These are phyloP conservation scores for Solanum etuberosum DNA, from an alignment of 257 asterid genomes.

Conservation along the genomic window DNA sequence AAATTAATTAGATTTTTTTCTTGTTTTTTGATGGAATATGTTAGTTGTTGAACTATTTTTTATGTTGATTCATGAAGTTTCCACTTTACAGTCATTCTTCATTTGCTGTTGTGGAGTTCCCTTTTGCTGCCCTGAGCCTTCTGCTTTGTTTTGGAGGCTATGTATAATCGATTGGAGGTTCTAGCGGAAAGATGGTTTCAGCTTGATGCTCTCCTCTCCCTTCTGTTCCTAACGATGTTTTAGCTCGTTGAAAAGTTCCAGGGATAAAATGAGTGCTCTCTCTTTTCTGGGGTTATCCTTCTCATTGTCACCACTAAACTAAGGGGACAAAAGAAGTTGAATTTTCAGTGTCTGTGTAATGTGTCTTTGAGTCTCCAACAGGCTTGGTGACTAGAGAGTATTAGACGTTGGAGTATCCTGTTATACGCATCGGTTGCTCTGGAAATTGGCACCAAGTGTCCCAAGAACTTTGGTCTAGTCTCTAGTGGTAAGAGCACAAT, in stretches of 20 bases:
- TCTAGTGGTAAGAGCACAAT: background rate
- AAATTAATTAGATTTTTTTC: background rate
- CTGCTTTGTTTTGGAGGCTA: background rate
- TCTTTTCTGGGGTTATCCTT: background rate
- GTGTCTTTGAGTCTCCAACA: background rate
- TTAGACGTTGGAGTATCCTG: background rate
- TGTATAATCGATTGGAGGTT: background rate
- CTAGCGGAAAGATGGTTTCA: background rate
- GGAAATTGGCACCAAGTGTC: background rate
- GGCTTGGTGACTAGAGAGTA: background rate
- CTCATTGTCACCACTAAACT: background rate
- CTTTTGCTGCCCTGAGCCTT: background rate
- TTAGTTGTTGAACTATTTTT: background rate
- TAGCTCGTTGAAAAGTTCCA: background rate
- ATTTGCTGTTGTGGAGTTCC: background rate
- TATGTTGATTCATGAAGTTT: background rate
- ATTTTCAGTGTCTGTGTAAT: background rate
- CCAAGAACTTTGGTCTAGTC: background rate
- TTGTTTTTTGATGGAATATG: background rate
- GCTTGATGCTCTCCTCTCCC: background rate
- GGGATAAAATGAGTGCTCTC: background rate
- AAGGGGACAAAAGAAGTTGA: background rate
- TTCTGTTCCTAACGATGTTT: background rate
- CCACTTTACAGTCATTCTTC: background rate
- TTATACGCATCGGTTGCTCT: background rate